Evolutionary conservation across 1,139 yeast genomes (phyloP), one percentile per base, ranked within the genome.

Genomic region (Diutina sp.): DNA sequence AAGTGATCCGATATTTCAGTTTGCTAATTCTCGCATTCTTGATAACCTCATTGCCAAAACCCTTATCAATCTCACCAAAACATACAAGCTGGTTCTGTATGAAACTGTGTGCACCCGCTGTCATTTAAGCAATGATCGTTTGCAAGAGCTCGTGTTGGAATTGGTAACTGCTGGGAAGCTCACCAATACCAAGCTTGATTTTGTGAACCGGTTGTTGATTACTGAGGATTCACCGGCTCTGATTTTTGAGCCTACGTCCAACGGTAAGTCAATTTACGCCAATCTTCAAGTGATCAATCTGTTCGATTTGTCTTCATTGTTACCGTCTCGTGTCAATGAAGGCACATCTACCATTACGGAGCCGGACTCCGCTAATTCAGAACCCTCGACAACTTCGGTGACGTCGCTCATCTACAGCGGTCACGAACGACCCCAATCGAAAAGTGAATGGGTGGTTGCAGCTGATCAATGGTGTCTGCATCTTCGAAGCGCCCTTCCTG

Each of bases 81-180:
- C 77, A 0, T 75, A 70, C 60, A 64, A 65, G 14, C 58, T 65
- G 1, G 60, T 75, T 1, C 61, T 61, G 44, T 71, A 73, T 57
- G 68, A 64, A 12, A 59, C 58, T 21, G 52, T 58, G 48, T 56
- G 56, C 14, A 56, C 61, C 2, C 12, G 29, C 11, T 28, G 59
- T 55, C 16, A 50, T 51, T 11, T 21, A 21, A 59, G 64, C 46
- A 67, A 61, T 14, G 63, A 63, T 3, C 71, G 72, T 46, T 68
- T 82, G 28, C 77, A 76, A 55, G 66, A 67, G 12, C 65, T 78
- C 7, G 62, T 77, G 35, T 56, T 66, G 4, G 73, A 69, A 57
- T 65, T 84, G 55, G 76, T 78, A 30, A 71, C 74, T 50, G 71
- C 72, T 41, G 84, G 83, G 3, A 69, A 72, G 57, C 62, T 83